Evolutionary conservation across 140 eudicot genomes (phyloP).

Genomic region (Anethum foeniculum): DNA sequence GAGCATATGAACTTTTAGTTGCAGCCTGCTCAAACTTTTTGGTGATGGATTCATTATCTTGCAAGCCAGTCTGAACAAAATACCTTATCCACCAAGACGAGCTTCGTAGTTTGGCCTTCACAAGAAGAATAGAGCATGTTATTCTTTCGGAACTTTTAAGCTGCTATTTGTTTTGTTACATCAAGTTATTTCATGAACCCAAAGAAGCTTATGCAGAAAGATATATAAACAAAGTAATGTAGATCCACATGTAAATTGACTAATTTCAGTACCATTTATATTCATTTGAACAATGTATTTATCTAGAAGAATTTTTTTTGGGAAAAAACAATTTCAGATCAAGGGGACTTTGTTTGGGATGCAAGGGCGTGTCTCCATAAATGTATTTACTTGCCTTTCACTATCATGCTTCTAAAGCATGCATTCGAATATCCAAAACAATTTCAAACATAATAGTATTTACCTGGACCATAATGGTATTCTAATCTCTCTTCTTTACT

Average conservation of each 20-base stretch:
- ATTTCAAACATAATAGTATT: neutral
- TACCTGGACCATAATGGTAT: neutral
- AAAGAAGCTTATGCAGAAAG: neutral
- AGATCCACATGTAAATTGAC: neutral
- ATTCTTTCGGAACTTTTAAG: neutral
- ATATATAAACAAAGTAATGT: neutral
- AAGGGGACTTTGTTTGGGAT: neutral
- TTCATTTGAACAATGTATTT: neutral
- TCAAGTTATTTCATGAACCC: neutral
- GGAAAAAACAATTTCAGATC: neutral
- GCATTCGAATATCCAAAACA: neutral
- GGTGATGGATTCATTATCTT: slow-evolving; percentile 45
- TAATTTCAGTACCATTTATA: neutral
- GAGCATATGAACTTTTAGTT: slow-evolving; percentile 47
- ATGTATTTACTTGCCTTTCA: neutral
- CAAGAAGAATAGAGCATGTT: slow-evolving; percentile 9
- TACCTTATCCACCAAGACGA: slow-evolving; percentile 78
- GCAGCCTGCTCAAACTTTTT: slow-evolving; percentile 84
- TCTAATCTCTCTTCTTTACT: neutral
- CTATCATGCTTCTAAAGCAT: neutral
- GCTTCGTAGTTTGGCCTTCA: slow-evolving; percentile 75
- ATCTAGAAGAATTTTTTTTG: neutral
- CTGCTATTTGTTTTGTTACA: neutral
- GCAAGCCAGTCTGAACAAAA: slow-evolving; percentile 25
- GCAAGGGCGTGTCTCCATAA: neutral